A percentile compares a stretch with the other conserved stretches of the same genome.
Conservation (phyloP, 805 yeast species). For the Candida alai region DNA sequence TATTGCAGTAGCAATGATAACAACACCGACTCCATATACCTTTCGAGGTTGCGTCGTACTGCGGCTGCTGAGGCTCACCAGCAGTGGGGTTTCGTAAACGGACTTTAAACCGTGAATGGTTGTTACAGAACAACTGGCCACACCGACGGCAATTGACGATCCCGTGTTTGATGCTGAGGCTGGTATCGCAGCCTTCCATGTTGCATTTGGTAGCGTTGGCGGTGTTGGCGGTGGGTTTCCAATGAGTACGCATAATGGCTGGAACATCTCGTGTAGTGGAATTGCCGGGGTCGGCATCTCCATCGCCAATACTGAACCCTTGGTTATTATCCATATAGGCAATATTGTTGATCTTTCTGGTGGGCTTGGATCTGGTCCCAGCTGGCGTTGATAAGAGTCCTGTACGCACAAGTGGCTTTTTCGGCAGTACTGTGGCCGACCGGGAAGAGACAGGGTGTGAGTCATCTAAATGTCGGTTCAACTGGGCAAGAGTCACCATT, state of each 20-base stretch:
- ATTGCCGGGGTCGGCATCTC: background rate
- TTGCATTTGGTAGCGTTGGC: constrained; percentile 25
- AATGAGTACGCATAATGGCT: constrained; percentile 47
- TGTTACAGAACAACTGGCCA: constrained; percentile 65
- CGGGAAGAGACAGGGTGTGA: constrained; percentile 38
- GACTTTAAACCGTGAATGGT: constrained; percentile 55
- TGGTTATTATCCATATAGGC: constrained; percentile 47
- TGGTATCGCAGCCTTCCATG: constrained; percentile 35
- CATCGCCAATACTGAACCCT: constrained; percentile 32
- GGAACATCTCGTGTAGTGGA: background rate
- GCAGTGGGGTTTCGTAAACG: constrained; percentile 49
- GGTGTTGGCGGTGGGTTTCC: constrained; percentile 43
- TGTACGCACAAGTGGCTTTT: too few relatives aligned
- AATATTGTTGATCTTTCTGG: constrained; percentile 39
- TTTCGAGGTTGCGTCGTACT: constrained; percentile 20
- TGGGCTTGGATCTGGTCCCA: constrained; percentile 20
- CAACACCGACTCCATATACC: constrained; percentile 79
- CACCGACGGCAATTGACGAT: constrained; percentile 71
- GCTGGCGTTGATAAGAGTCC: too few relatives aligned
- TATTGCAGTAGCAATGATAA: constrained; percentile 49
- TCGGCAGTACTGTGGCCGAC: too few relatives aligned
- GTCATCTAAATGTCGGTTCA: constrained; percentile 72
- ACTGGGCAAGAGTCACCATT: constrained; percentile 50
- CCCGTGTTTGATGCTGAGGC: constrained; percentile 50
- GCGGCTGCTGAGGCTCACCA: constrained; percentile 42